Evolutionary conservation across 352 stramenopile genomes (phyloP).

Genomic region (Globisporangium okanoganense): DNA sequence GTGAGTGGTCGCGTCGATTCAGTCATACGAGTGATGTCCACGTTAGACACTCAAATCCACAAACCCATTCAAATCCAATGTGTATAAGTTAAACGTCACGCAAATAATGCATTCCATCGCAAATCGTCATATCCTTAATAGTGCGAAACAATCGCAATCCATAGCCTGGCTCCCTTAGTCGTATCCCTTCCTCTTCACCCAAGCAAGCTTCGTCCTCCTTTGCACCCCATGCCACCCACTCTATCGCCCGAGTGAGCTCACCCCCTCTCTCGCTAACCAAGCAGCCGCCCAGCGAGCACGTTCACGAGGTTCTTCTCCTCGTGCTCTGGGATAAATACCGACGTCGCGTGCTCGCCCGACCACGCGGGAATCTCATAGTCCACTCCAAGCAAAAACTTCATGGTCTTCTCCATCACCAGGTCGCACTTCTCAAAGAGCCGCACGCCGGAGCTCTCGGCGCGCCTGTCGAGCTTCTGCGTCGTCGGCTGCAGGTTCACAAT

Average conservation of each 20-base stretch:
- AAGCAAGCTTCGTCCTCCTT: too few relatives aligned
- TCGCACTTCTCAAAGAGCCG: slow-evolving; percentile 73
- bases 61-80: background rate
- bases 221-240: too few relatives aligned
- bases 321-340: slow-evolving; percentile 66
- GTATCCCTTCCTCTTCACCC: too few relatives aligned
- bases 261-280: slow-evolving; percentile 15
- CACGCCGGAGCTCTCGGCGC: slow-evolving; percentile 61
- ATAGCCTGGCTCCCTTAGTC: too few relatives aligned
- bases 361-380: slow-evolving; percentile 59
- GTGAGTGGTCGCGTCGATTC: background rate
- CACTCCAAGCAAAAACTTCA: slow-evolving; percentile 63
- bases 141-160: background rate
- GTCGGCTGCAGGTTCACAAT: slow-evolving; percentile 79
- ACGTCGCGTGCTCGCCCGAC: slow-evolving; percentile 49
- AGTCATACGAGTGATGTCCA: background rate
- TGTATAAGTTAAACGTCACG: slow-evolving; percentile 1
- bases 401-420: slow-evolving; percentile 68
- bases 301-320: slow-evolving; percentile 76
- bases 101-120: background rate
- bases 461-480: slow-evolving; percentile 63
- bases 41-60: too few relatives aligned
- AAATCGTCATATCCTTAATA: background rate
- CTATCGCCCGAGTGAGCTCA: background rate
- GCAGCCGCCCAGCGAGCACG: slow-evolving; percentile 56